Base-by-base conservation (phyloP, 371 early-diverging fungal genomes). In the Phascolomyces articulosus region DNA sequence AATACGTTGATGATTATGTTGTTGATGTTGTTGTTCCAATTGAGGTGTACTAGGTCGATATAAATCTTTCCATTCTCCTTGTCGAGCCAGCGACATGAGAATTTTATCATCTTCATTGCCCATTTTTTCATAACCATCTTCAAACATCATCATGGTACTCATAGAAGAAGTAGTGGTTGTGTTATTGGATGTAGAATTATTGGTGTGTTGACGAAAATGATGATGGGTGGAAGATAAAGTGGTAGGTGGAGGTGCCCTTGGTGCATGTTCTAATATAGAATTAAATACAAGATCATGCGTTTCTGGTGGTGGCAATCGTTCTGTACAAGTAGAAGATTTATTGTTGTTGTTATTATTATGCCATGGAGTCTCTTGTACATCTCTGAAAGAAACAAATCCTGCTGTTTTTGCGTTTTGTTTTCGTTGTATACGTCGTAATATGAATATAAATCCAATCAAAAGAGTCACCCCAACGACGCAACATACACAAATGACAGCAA, bases 1-100 rank as follows among this genome's bases (percentile, higher is more conserved):
- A 3, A 41, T 26, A 7, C 60, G 40, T 1, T 59, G 44, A 8
- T n/a, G 44, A n/a, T 21, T 20, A n/a, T 54, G 18, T 21, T 54
- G 18, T 21, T 20, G 56, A 29, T 38, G 28, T 16, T 21, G 21
- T 44, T 38, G 60, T 47, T 40, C 31, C 16, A 24, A 31, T 16
- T 40, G 40, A 47, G 38, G 21, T 9, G 41, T n/a, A 27, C 18
- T 20, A 27, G 41, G 44, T 40, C 70, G 65, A 57, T 73, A 73
- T 4, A 67, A 61, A 20, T 62, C 60, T 40, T 64, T 60, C 58
- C 58, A 63, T 15, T 73, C 73, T 27, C 67, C 53, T 53, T 73
- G 73, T 59, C 73, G 58, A 47, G 63, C 73, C 62, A 73, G 65
- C 29, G 73, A 73, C 44, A 54, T 31, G 28, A 67, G 67, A 10